These are phyloP conservation scores for Clathrospora elynae DNA, from an alignment of 2,329 filamentous ascomycete species.

Conservation along the genomic window DNA sequence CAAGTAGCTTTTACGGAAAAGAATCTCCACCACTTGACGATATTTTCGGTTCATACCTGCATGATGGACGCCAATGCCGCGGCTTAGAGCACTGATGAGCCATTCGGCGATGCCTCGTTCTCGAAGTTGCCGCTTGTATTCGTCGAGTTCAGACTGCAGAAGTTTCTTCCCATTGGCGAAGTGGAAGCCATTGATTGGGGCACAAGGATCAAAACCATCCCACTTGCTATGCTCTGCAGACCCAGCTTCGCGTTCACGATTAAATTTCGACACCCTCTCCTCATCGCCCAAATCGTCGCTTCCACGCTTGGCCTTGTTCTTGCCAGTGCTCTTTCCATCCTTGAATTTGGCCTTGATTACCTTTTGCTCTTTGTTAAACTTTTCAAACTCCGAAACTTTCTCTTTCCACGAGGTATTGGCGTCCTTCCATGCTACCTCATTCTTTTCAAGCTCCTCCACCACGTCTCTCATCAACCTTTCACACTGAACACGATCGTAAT, in stretches of 20 bases:
- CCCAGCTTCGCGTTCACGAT: conserved; percentile 2
- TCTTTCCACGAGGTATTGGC: conserved; percentile 63
- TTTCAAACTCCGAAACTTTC: conserved; percentile 62
- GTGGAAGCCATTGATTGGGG: conserved; percentile 66
- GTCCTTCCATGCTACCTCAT: conserved; percentile 64
- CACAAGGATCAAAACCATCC: conserved; percentile 16
- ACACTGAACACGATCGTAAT: conserved; percentile 70
- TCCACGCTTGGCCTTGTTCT: background rate
- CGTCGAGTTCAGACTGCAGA: conserved; percentile 62
- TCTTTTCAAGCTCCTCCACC: conserved; percentile 28
- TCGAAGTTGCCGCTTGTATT: conserved; percentile 59
- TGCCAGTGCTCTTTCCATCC: conserved; percentile 3
- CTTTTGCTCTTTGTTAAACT: conserved; percentile 38
- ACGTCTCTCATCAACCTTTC: conserved; percentile 63
- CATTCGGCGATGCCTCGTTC: conserved; percentile 57
- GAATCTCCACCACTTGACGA: conserved; percentile 72
- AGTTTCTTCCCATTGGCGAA: conserved; percentile 70
- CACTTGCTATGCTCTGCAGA: conserved; percentile 5
- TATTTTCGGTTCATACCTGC: conserved; percentile 82
- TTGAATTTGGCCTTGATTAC: conserved; percentile 8
- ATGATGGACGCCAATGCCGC: conserved; percentile 78
- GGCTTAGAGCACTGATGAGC: conserved; percentile 64
- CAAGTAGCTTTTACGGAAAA: conserved; percentile 74
- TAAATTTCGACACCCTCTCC: conserved; percentile 2
- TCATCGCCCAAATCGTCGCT: conserved; percentile 1